Evolutionary conservation across 192 early-diverging fungal genomes (phyloP).

Genomic region (Endogone sp.): DNA sequence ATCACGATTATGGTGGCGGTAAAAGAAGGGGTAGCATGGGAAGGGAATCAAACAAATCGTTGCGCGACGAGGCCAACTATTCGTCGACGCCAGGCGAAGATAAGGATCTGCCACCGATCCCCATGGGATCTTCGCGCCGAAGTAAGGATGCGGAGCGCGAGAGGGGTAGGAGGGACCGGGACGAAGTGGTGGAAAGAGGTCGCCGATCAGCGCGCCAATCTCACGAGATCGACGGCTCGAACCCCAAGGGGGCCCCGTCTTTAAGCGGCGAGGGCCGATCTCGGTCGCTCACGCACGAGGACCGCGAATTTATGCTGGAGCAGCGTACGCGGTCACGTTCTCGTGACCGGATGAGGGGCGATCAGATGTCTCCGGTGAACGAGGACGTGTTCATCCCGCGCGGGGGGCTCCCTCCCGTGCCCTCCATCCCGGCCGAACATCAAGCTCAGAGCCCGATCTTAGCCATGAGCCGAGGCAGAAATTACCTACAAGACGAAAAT

Average conservation of each 20-base stretch:
- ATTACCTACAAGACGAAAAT: not conserved
- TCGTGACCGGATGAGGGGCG: not conserved
- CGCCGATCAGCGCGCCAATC: not conserved
- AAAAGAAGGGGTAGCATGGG: not conserved
- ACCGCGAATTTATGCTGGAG: not conserved
- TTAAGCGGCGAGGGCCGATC: not conserved
- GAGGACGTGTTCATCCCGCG: not conserved
- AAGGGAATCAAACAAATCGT: not conserved
- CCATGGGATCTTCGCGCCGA: not conserved
- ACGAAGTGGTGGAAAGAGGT: not conserved
- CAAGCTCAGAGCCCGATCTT: not conserved
- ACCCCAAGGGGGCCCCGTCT: too few relatives aligned
- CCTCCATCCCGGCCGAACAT: not conserved
- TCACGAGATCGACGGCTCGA: not conserved
- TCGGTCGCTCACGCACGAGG: not conserved
- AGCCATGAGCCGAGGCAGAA: not conserved
- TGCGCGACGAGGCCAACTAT: not conserved
- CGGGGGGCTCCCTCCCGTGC: not conserved
- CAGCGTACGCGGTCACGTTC: not conserved
- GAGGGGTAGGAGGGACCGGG: not conserved
- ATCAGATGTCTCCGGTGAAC: not conserved
- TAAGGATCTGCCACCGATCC: not conserved
- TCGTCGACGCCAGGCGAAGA: not conserved
- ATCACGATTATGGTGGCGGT: not conserved
- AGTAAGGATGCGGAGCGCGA: not conserved